Evolutionary conservation across 2,329 filamentous ascomycete species (phyloP).

Genomic region (Fusarium veterinarium): DNA sequence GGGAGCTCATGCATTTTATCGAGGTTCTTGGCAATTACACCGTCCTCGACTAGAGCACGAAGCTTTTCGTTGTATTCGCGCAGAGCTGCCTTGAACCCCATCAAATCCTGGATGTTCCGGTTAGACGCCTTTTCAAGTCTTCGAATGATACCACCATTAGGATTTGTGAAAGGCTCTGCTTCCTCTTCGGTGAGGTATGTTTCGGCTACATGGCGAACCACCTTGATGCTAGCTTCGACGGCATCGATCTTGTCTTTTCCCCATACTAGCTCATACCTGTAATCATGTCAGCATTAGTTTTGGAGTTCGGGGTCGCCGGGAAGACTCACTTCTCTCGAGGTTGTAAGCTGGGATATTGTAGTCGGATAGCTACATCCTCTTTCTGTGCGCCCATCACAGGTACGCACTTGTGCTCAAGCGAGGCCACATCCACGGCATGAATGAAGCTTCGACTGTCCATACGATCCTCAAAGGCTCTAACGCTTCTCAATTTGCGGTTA

Average conservation of each 20-base stretch:
- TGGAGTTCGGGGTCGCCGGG: background rate
- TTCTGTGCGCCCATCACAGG: constrained; percentile 61
- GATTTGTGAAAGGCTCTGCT: constrained; percentile 75
- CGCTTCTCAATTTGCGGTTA: constrained; percentile 59
- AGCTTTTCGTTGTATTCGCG: constrained; percentile 82
- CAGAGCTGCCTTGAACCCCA: constrained; percentile 79
- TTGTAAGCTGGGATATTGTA: constrained; percentile 86
- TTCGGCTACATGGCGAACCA: constrained; percentile 75
- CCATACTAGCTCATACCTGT: constrained; percentile 72
- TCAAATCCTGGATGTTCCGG: constrained; percentile 70
- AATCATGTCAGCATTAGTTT: constrained; percentile 35
- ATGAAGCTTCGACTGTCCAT: constrained; percentile 61
- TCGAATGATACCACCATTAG: constrained; percentile 78
- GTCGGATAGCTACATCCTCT: constrained; percentile 69
- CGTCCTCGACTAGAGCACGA: constrained; percentile 72
- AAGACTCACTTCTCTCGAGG: constrained; percentile 71
- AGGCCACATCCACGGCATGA: constrained; percentile 69
- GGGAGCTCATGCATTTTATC: constrained; percentile 76
- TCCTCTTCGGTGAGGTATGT: constrained; percentile 82
- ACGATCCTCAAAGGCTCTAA: constrained; percentile 58
- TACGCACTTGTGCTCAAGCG: constrained; percentile 61
- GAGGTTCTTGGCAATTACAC: constrained; percentile 78
- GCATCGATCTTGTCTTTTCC: constrained; percentile 84
- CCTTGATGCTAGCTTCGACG: constrained; percentile 76
- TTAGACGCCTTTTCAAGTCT: constrained; percentile 80